These are phyloP conservation scores for Emmonsia crescens DNA, from an alignment of 2,329 filamentous ascomycete species.

Conservation along the genomic window DNA sequence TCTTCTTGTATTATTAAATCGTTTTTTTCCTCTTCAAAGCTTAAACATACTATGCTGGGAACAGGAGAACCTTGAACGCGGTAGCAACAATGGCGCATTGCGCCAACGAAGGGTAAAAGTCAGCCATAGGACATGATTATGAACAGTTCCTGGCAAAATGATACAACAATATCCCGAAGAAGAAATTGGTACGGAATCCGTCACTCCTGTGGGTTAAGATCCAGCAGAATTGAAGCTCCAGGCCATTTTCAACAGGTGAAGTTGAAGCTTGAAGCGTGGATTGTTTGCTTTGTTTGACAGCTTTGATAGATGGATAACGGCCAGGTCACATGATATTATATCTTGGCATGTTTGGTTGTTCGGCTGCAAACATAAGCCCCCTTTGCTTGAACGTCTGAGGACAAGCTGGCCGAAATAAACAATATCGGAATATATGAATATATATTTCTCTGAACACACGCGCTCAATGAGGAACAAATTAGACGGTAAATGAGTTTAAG, in stretches of 20 bases:
- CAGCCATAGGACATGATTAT: slow-evolving; percentile 49
- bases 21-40: background rate
- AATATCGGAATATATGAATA: background rate
- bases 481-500: background rate
- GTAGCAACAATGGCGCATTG: slow-evolving; percentile 80
- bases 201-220: background rate
- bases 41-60: slow-evolving; percentile 76
- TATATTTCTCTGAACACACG: background rate
- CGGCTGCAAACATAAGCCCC: background rate
- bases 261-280: background rate
- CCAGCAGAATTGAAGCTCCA: background rate
- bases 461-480: background rate
- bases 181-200: background rate
- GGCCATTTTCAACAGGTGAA: background rate
- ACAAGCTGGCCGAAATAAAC: slow-evolving; percentile 15
- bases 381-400: slow-evolving; percentile 6
- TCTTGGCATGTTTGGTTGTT: background rate
- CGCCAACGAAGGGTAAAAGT: slow-evolving; percentile 72
- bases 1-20: background rate
- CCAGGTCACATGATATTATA: background rate
- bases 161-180: background rate
- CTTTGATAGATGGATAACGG: background rate
- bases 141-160: background rate
- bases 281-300: slow-evolving; percentile 6
- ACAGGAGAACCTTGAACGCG: slow-evolving; percentile 82